Evolutionary conservation across 441 rosid genomes (phyloP), one percentile per base, ranked within the genome.

Genomic region (Euphorbia schlechtendalii): DNA sequence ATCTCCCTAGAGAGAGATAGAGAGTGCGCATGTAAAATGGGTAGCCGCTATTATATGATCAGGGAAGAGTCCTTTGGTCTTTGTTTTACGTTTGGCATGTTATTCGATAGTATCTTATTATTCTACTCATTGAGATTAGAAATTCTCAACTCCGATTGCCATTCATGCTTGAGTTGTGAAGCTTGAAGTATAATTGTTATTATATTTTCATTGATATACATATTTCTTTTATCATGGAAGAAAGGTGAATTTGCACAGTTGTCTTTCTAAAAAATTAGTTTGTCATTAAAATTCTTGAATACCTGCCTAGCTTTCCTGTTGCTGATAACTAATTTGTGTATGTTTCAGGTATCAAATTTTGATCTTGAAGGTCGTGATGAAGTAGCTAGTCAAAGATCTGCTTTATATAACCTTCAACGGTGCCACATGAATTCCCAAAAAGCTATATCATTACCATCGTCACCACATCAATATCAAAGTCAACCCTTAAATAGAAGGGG

Each of bases 391-490:
- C 84, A 81, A 77, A 87, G 84, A 70, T 82, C 99, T 56, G 80
- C 79, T 24, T 64, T 81, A 63, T 84, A 73, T 69, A 66, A 75
- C 68, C 83, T 78, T 71, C 78, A 83, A 48, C 73, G 81, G 73
- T 85, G 79, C 64, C 83, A 77, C 66, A 56, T 82, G 57, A 82
- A 83, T 82, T 84, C 98, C 59, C 97, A 86, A 70, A 96, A 85
- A 76, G 96, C 99, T 71, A 86, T 89, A 22, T 96, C 99, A 43
- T 74, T 96, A 63, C 98, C 98, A 5, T 89, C 99, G 24, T 92
- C 98, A 64, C 98, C 99, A 17, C 96, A 90, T 63, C 82, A 84
- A 71, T 88, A 88, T 72, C 79, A 88, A 71, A 78, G 80, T 71
- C 92, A 86, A 69, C 67, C 72, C 56, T 84, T 81, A 64, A 84